These are phyloP conservation scores for Neoconidiobolus thromboides DNA, from an alignment of 371 early-diverging fungal species.

Conservation along the genomic window DNA sequence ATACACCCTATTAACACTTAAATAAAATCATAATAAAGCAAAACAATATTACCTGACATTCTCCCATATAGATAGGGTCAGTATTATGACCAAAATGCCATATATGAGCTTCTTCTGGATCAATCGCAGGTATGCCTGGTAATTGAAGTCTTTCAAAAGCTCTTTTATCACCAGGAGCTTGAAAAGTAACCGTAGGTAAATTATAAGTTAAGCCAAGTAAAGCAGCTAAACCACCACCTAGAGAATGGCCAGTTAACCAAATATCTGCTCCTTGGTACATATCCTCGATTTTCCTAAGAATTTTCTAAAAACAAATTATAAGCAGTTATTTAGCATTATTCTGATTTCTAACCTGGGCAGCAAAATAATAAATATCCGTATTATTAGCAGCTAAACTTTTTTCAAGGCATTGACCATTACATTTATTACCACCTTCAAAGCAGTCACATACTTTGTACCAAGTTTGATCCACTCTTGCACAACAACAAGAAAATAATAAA, in stretches of 20 bases:
- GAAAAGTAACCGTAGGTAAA: constrained; percentile 70
- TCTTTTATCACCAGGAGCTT: constrained; percentile 70
- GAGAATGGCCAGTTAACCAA: constrained; percentile 85
- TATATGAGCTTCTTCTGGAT: constrained; percentile 27
- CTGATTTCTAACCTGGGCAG: constrained; percentile 35
- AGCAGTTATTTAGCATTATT: background rate
- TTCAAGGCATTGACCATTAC: constrained; percentile 44
- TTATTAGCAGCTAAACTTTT: constrained; percentile 24
- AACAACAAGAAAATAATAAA: constrained; percentile 91
- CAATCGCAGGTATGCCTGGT: constrained; percentile 13
- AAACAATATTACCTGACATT: constrained; percentile 35
- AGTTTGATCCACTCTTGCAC: constrained; percentile 68
- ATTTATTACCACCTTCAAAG: constrained; percentile 29
- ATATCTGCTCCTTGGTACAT: constrained; percentile 48
- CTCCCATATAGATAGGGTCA: constrained; percentile 86
- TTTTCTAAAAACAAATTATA: constrained; percentile 13
- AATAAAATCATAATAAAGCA: background rate
- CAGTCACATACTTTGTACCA: constrained; percentile 82
- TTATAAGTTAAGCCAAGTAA: constrained; percentile 72
- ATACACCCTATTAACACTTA: constrained; percentile 30
- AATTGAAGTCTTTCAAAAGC: constrained; percentile 68
- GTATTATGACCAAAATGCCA: constrained; percentile 86
- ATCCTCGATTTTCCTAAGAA: constrained; percentile 33
- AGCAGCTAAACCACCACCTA: constrained; percentile 73
- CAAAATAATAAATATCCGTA: constrained; percentile 58